These are phyloP conservation scores for Globisporangium sylvaticum DNA, from an alignment of 352 stramenopile genomes.

Conservation along the genomic window DNA sequence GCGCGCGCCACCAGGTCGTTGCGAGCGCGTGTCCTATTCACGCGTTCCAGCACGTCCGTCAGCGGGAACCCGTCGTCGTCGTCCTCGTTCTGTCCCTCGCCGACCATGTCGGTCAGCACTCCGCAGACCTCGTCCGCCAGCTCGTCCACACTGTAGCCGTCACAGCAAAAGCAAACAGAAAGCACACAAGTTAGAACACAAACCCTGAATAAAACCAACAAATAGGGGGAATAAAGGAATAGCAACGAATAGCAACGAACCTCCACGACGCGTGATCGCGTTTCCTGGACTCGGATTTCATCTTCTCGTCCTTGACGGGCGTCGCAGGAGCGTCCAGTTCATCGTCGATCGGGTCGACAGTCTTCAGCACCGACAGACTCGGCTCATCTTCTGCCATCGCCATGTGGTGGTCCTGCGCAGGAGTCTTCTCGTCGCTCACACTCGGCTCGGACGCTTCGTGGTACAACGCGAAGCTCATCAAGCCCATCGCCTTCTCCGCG, in stretches of 20 bases:
- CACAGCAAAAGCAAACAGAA: slow-evolving; percentile 8
- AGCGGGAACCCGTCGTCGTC: slow-evolving; percentile 66
- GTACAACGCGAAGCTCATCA: slow-evolving; percentile 98
- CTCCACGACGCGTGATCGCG: slow-evolving; percentile 58
- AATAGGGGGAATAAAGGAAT: neutral
- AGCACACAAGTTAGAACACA: slow-evolving; percentile 1
- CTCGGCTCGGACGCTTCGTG: slow-evolving; percentile 84
- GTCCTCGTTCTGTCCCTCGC: slow-evolving; percentile 26
- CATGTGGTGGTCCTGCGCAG: slow-evolving; percentile 9
- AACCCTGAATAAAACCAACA: neutral
- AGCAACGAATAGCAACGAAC: slow-evolving; percentile 30
- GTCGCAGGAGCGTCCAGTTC: slow-evolving; percentile 20
- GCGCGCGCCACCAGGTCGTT: slow-evolving; percentile 29
- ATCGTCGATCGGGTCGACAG: slow-evolving; percentile 14
- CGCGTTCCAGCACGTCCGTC: slow-evolving; percentile 43
- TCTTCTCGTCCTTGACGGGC: slow-evolving; percentile 20
- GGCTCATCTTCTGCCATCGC: neutral
- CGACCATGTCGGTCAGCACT: slow-evolving; percentile 57
- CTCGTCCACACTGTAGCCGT: slow-evolving; percentile 38
- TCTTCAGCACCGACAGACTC: slow-evolving; percentile 1
- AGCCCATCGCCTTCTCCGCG: slow-evolving; percentile 90
- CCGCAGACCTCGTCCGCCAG: slow-evolving; percentile 62
- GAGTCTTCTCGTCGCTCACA: slow-evolving; percentile 12
- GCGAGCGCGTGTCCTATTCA: slow-evolving; percentile 45
- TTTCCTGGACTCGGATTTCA: slow-evolving; percentile 41